Percentiles rank a stretch among this genome's conserved stretches.
Conservation (phyloP, 202 grass and related monocot genomes). For the Setaria viridis region DNA sequence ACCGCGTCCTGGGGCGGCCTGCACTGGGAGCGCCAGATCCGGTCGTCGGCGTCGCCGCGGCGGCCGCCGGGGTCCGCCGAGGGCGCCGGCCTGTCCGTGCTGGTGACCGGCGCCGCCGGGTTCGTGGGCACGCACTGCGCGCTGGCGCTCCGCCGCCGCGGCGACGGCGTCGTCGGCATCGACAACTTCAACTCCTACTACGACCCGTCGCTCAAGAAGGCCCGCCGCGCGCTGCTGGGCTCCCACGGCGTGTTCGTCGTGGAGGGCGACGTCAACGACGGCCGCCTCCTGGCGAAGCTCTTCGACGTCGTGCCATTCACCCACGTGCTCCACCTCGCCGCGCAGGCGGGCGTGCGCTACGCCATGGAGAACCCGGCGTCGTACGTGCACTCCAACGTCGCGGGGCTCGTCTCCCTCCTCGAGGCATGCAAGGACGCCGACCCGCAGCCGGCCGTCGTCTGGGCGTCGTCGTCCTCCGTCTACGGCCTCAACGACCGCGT, state of each 20-base stretch:
- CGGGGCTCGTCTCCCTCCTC: constrained; percentile 75
- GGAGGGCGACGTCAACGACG: constrained; percentile 86
- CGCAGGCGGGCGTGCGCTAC: constrained; percentile 90
- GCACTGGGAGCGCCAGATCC: constrained; percentile 89
- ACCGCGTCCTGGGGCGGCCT: constrained; percentile 77
- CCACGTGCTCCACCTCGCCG: constrained; percentile 85
- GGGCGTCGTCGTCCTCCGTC: constrained; percentile 94
- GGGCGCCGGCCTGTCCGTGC: constrained; percentile 67
- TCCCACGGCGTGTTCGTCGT: constrained; percentile 81
- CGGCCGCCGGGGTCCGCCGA: constrained; percentile 57
- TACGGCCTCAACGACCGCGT: constrained; percentile 87
- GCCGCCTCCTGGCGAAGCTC: constrained; percentile 57
- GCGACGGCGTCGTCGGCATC: constrained; percentile 79
- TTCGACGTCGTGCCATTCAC: constrained; percentile 81
- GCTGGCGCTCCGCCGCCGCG: constrained; percentile 63
- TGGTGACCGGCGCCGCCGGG: constrained; percentile 76
- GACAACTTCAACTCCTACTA: constrained; percentile 93
- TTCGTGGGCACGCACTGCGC: constrained; percentile 78
- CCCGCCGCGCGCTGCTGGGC: constrained; percentile 65
- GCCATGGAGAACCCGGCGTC: constrained; percentile 91
- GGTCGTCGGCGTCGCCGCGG: constrained; percentile 68
- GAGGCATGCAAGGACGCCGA: constrained; percentile 82
- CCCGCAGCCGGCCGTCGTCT: constrained; percentile 82
- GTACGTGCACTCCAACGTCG: constrained; percentile 91
- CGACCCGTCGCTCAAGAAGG: constrained; percentile 82